Conservation (phyloP, 495 filamentous ascomycete genomes). For the Podospora comata region DNA sequence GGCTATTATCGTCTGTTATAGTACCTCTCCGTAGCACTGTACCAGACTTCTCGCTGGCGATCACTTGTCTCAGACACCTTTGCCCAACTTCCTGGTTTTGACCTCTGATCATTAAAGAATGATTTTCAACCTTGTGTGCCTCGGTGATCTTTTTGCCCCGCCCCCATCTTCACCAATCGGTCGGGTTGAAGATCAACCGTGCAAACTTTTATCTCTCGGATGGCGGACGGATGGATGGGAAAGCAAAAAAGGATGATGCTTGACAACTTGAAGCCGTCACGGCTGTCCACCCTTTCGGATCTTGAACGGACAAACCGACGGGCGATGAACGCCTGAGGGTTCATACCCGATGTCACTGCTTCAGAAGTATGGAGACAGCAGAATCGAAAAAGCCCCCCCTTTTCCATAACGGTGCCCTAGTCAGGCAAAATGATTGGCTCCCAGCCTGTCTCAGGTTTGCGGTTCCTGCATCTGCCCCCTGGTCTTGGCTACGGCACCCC, state of each 20-base stretch:
- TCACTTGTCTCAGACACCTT: conserved; percentile 23
- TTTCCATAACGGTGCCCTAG: not conserved
- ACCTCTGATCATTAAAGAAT: not conserved
- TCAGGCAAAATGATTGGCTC: conserved; percentile 2
- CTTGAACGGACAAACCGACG: not conserved
- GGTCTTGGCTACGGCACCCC: conserved; percentile 15
- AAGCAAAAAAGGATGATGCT: conserved; percentile 3
- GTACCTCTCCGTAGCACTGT: not conserved
- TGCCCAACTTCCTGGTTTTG: conserved; percentile 18
- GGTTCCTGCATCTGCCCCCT: conserved; percentile 35
- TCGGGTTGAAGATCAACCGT: not conserved
- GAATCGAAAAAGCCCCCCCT: not conserved
- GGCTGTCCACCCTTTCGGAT: not conserved
- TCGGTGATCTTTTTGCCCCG: conserved; percentile 10
- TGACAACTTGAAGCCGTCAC: not conserved
- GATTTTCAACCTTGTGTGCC: conserved; percentile 7
- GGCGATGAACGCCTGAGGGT: not conserved
- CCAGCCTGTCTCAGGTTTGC: conserved; percentile 28
- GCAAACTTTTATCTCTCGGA: not conserved
- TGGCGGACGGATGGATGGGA: not conserved
- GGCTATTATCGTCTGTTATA: conserved; percentile 1
- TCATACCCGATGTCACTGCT: conserved; percentile 2
- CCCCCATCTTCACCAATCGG: conserved; percentile 1
- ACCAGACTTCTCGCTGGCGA: conserved; percentile 16
- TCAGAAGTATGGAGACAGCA: not conserved